Evolutionary conservation across 2,329 filamentous ascomycete species (phyloP), one percentile per base, ranked within the genome.

Genomic region (Arthrobotrys conoides): DNA sequence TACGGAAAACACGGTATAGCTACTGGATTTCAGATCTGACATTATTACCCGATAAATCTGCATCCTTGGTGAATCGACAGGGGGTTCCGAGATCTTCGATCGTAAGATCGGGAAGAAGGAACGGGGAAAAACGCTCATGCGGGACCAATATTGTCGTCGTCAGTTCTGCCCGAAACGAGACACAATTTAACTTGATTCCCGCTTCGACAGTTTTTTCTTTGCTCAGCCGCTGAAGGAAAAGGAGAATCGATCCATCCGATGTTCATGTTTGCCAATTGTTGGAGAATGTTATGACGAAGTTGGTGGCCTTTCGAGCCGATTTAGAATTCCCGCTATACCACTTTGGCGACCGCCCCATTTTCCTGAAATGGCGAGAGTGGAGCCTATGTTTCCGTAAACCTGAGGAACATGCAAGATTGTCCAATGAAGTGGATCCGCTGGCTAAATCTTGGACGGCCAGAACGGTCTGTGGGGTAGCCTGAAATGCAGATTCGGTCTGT

Each of bases 241-340:
- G 73, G 66, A 70, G 66, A 71, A 76, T 53, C 55, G 51, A 51
- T 77, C 67, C 66, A 77, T 77, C 67, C 67, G 59, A 77, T 66
- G 65, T 71, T 67, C 68, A 77, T 66, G 65, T 71, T 67, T 71
- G 73, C 59, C 67, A 77, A 63, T 69, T 76, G 61, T 61, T 30
- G 51, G 71, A 71, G 67, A 77, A 77, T 69, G 72, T 69, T 76
- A 76, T 76, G 72, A 76, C 72, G 72, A 77, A 77, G 41, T 64
- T 64, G 20, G 24, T 51, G 44, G 51, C 61, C 73, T 67, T 67
- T 71, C 22, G 46, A 48, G 44, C 71, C 64, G 57, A 76, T 71
- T 71, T 59, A 53, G 41, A 44, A 53, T 65, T 38, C 22, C 33
- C 59, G 36, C 72, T 66, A 70, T 38, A 27, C 73, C 61, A n/a